phyloP scores from a whole-genome alignment of 495 filamentous ascomycete species.

The Delitschia confertaspora region DNA sequence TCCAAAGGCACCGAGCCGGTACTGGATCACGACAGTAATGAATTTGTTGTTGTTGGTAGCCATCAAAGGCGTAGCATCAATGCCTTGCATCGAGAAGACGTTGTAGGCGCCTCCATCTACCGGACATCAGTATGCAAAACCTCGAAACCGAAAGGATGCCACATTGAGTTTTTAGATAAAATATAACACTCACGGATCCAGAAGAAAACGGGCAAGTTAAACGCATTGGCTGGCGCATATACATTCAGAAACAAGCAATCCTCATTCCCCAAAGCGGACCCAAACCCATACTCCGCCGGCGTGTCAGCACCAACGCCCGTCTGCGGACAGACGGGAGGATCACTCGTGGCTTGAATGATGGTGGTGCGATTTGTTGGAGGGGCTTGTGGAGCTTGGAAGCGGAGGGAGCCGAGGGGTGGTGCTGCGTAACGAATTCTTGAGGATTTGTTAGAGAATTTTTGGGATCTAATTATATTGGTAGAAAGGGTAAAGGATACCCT shows the following conservation, averaged over 20 bases:
- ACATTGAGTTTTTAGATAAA: too few species aligned
- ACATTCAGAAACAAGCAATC: constrained; percentile 48
- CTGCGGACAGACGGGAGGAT: constrained; percentile 25
- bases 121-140: not conserved
- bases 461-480: not conserved
- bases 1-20: constrained; percentile 33
- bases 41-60: constrained; percentile 40
- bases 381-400: constrained; percentile 20
- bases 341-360: constrained; percentile 14
- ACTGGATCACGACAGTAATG: constrained; percentile 33
- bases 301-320: constrained; percentile 14
- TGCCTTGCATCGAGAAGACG: constrained; percentile 19
- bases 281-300: constrained; percentile 16
- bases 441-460: constrained; percentile 2
- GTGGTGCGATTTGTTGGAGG: constrained; percentile 16
- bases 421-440: constrained; percentile 30
- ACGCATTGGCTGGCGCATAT: constrained; percentile 36
- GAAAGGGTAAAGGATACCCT: constrained; percentile 9
- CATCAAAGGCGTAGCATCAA: constrained; percentile 35
- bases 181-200: constrained; percentile 36
- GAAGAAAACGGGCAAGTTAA: constrained; percentile 33
- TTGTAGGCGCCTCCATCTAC: constrained; percentile 34
- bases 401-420: constrained; percentile 28
- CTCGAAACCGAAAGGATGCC: not conserved
- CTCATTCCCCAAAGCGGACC: constrained; percentile 35